Percentiles rank a stretch among this genome's conserved stretches.
Evolutionary conservation across 2,329 filamentous ascomycete genomes (phyloP).

Genomic region (Myriosclerotinia curreyana): DNA sequence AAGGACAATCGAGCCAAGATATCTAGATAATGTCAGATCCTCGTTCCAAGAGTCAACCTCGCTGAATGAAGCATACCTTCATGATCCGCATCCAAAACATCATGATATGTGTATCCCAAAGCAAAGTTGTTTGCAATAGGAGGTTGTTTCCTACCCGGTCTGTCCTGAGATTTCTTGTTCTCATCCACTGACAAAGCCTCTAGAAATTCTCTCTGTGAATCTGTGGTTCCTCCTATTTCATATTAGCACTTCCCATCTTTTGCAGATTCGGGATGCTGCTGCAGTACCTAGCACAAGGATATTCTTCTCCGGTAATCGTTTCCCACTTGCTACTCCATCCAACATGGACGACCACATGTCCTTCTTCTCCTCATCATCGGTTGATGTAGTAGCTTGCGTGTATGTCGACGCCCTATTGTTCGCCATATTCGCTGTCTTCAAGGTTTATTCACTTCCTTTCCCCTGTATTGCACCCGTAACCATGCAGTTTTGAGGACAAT

Average conservation of each 20-base stretch:
- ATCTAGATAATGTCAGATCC: slow-evolving; percentile 52
- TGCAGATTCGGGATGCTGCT: slow-evolving; percentile 9
- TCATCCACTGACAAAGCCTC: slow-evolving; percentile 49
- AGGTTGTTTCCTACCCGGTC: slow-evolving; percentile 58
- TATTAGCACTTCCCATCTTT: slow-evolving; percentile 32
- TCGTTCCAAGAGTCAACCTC: background rate
- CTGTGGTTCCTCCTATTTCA: slow-evolving; percentile 68
- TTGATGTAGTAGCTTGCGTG: slow-evolving; percentile 54
- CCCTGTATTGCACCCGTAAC: slow-evolving; percentile 22
- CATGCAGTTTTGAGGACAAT: slow-evolving; percentile 19
- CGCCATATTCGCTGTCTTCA: slow-evolving; percentile 30
- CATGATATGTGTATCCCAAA: slow-evolving; percentile 90
- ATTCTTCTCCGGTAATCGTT: slow-evolving; percentile 88
- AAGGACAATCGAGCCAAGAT: slow-evolving; percentile 85
- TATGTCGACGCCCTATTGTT: slow-evolving; percentile 41
- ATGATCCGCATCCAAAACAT: slow-evolving; percentile 89
- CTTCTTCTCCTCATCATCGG: slow-evolving; percentile 63
- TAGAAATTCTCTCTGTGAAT: slow-evolving; percentile 81
- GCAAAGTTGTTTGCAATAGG: slow-evolving; percentile 91
- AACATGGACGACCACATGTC: slow-evolving; percentile 95
- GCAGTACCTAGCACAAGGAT: slow-evolving; percentile 74
- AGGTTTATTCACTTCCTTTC: slow-evolving; percentile 20
- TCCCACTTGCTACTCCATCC: slow-evolving; percentile 84
- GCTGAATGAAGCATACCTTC: slow-evolving; percentile 60
- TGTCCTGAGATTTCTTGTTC: slow-evolving; percentile 49